phyloP scores from a whole-genome alignment of 768 basidiomycete species.

The Mycena metata region DNA sequence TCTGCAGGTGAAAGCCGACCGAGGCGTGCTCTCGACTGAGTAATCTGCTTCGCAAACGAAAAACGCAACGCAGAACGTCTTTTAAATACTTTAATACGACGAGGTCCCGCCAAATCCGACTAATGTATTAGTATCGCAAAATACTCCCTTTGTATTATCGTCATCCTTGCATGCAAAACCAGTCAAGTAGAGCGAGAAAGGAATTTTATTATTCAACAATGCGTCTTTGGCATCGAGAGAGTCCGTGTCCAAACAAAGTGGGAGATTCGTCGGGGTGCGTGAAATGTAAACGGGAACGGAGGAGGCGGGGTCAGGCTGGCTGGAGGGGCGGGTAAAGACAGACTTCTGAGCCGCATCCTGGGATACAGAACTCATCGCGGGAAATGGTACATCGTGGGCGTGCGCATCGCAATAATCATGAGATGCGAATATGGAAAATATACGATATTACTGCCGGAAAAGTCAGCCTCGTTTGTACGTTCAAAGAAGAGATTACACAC shows the following conservation, averaged over 20 bases:
- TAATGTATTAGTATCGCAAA: slow-evolving; percentile 30
- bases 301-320: slow-evolving; percentile 21
- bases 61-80: not conserved
- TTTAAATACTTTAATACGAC: not conserved
- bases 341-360: slow-evolving; percentile 18
- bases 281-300: slow-evolving; percentile 17
- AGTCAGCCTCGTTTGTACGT: slow-evolving; percentile 1
- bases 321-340: slow-evolving; percentile 32
- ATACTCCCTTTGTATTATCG: slow-evolving; percentile 12
- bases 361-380: slow-evolving; percentile 15
- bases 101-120: not conserved
- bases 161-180: not conserved
- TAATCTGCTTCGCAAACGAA: not conserved
- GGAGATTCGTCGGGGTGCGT: slow-evolving; percentile 30
- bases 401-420: slow-evolving; percentile 32
- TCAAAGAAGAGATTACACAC: slow-evolving; percentile 58
- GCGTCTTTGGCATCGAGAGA: slow-evolving; percentile 33
- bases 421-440: slow-evolving; percentile 33
- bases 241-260: slow-evolving; percentile 39
- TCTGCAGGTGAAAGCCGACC: slow-evolving; percentile 48
- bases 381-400: slow-evolving; percentile 19
- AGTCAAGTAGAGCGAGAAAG: slow-evolving; percentile 22
- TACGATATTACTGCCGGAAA: slow-evolving; percentile 34
- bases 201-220: slow-evolving; percentile 34
- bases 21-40: slow-evolving; percentile 34